Percentiles rank a stretch among this genome's conserved stretches.
These are phyloP conservation scores for Eucalyptus pauciflora DNA, from an alignment of 345 rosid species.

Conservation along the genomic window DNA sequence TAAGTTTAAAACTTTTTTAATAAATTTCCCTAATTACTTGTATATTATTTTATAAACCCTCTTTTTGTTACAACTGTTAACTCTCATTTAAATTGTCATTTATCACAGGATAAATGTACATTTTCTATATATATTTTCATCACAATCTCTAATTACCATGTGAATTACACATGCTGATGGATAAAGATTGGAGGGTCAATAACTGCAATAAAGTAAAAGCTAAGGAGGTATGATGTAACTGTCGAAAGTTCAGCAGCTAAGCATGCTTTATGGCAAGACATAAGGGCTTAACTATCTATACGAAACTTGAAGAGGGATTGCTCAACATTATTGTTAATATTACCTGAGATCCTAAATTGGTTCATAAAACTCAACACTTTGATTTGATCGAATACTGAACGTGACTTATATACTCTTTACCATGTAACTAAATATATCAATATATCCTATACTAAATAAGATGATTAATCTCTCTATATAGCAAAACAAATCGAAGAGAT, in stretches of 20 bases:
- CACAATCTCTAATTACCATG: not conserved
- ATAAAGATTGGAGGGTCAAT: not conserved
- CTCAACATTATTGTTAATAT: not conserved
- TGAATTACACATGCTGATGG: not conserved
- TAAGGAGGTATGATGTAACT: not conserved
- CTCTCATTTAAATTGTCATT: not conserved
- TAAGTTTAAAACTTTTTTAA: no score
- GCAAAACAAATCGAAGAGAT: not conserved
- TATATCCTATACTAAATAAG: no score
- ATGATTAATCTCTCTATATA: not conserved
- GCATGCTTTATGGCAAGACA: rapidly evolving
- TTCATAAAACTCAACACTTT: not conserved
- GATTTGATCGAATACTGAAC: not conserved
- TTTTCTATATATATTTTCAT: not conserved
- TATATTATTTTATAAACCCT: not conserved
- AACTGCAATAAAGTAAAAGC: not conserved
- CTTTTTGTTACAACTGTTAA: not conserved
- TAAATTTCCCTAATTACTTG: not conserved
- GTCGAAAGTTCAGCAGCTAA: not conserved
- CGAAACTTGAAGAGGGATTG: not conserved
- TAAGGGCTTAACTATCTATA: not conserved
- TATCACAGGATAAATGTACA: not conserved
- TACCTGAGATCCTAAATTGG: not conserved
- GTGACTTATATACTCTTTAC: not conserved
- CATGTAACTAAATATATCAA: not conserved